Evolutionary conservation across 768 basidiomycete genomes (phyloP), one percentile per base, ranked within the genome.

Genomic region (Xanthoconium stramineum): DNA sequence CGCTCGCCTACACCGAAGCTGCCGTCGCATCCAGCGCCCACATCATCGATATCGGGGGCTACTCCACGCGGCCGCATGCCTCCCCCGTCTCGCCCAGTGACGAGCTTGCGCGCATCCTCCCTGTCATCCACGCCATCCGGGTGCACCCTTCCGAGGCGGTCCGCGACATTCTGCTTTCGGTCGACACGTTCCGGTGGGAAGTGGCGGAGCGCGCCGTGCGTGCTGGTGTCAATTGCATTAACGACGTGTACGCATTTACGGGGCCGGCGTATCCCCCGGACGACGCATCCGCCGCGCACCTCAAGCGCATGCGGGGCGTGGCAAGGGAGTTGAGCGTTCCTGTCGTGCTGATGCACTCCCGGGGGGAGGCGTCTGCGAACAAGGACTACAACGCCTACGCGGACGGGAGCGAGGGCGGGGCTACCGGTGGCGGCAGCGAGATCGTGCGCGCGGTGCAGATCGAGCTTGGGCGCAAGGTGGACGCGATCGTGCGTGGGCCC

Each of bases 41-140:
- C 54, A 89, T 99, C 54, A 74, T 98, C 56, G 97, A 99, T 70
- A 79, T 98, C 19, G 96, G 97, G 0, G 97, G 97, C 0, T 91
- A 93, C 72, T 95, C 93, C 0, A 99, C 95, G 0, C 82, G 94
- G 12, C 97, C 96, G 0, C 81, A 84, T 1, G 88, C 94, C 0
- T 78, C 74, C 1, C 82, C 81, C 50, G 83, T 96, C 39, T 76
- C 80, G 0, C 60, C 76, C 0, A 79, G 84, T 53, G 91, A 94
- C 50, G 96, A 99, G 67, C 75, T 80, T 11, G 47, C 70, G 1
- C 78, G 96, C 2, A 88, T 95, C 14, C 76, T 87, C 1, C 91
- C 93, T 1, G 74, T 89, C 47, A 80, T 97, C 52, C 56, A 73
- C 42, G 80, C 80, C 0, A 78, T 94, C 42, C 80, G 88, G 0